Evolutionary conservation across 768 basidiomycete genomes (phyloP).

Genomic region (Podaxis rugospora): DNA sequence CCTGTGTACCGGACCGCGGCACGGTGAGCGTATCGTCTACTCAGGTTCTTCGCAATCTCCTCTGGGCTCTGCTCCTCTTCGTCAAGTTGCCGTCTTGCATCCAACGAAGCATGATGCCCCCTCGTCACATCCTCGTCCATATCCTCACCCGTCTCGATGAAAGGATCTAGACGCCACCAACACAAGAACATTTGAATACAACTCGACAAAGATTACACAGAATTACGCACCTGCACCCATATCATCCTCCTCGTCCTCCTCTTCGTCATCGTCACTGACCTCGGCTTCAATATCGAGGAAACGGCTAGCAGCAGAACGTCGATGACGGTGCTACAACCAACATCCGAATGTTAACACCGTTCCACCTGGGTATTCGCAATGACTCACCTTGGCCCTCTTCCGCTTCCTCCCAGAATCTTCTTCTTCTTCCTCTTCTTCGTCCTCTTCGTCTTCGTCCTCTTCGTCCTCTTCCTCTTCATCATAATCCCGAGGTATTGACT

Average conservation of each 20-base stretch:
- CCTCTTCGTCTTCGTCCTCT: conserved; percentile 47
- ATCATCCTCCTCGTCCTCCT: conserved; percentile 81
- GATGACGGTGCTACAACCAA: conserved; percentile 54
- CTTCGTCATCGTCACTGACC: conserved; percentile 96
- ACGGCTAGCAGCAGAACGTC: conserved; percentile 59
- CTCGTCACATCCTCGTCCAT: conserved; percentile 57
- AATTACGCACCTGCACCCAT: conserved; percentile 44
- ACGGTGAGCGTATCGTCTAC: conserved; percentile 68
- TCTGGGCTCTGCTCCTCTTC: conserved; percentile 78
- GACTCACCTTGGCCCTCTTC: conserved; percentile 56
- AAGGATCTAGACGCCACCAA: conserved; percentile 45
- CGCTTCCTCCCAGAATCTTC: conserved; percentile 48
- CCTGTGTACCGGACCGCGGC: conserved; percentile 76
- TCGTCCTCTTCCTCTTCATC: conserved; percentile 35
- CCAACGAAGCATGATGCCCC: conserved; percentile 65
- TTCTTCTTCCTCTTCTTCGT: conserved; percentile 54
- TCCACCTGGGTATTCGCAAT: not conserved
- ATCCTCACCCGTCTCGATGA: conserved; percentile 67
- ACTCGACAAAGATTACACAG: not conserved
- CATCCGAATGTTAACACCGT: conserved; percentile 7
- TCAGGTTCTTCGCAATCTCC: conserved; percentile 78
- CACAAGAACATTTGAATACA: conserved; percentile 1
- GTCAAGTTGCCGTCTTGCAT: conserved; percentile 55
- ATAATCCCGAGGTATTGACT: conserved; percentile 23
- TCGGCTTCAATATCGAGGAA: conserved; percentile 97